phyloP scores from a whole-genome alignment of 495 filamentous ascomycete genomes.

The Xylaria nigripes region DNA sequence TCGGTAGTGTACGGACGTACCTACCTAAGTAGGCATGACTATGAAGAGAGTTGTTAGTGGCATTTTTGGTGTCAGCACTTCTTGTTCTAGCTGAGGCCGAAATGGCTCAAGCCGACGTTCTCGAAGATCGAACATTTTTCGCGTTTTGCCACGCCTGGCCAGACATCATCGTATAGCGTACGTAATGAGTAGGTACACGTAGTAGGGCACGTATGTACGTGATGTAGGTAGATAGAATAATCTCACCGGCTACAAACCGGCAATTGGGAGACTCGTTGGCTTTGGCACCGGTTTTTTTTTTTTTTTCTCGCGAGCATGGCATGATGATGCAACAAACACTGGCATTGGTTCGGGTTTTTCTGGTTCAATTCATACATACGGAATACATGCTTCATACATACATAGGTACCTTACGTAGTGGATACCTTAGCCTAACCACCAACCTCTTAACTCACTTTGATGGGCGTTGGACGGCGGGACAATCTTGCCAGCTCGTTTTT shows the following conservation, averaged over 20 bases:
- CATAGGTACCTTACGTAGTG: not conserved
- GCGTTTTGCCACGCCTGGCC: not conserved
- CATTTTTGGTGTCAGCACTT: conserved; percentile 7
- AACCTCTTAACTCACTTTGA: no score
- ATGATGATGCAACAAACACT: conserved; percentile 4
- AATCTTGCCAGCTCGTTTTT: no score
- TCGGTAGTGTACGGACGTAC: no score
- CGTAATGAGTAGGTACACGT: not conserved
- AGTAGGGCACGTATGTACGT: not conserved
- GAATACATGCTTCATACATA: no score
- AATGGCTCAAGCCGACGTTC: not conserved
- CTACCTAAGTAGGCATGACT: no score
- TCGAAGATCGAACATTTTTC: not conserved
- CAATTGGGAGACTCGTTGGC: conserved; percentile 4
- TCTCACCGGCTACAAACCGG: not conserved
- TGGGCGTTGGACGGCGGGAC: no score
- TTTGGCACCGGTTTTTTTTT: not conserved
- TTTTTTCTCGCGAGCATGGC: no score
- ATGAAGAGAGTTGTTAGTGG: not conserved
- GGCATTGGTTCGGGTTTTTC: not conserved
- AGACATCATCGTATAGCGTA: not conserved
- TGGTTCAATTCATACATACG: not conserved
- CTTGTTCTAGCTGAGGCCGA: conserved; percentile 2
- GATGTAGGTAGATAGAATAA: no score
- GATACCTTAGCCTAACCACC: not conserved